Evolutionary conservation across 768 basidiomycete species (phyloP), one percentile per base, ranked within the genome.

Genomic region (Pleurotus tuber-regium): DNA sequence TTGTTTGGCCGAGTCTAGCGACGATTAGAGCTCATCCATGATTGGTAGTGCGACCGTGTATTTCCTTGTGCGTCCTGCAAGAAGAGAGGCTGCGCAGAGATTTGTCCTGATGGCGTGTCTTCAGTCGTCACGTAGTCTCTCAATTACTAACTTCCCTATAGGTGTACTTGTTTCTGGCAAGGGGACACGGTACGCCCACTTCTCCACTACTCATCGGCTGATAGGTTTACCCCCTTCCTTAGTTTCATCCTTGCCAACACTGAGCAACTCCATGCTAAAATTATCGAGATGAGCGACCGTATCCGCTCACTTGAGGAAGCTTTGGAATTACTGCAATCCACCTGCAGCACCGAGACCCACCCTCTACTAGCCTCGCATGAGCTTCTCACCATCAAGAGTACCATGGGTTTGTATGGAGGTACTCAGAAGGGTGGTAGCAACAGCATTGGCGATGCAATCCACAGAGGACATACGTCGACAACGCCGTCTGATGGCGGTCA

Each of bases 121-220:
- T n/a, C n/a, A n/a, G n/a, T n/a, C n/a, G n/a, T 46, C n/a, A 18
- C 30, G 35, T 23, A 33, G 28, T 26, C 29, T 41, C 7, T 31
- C 30, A 30, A n/a, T 42, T 31, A 38, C n/a, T 5, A 40, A 40
- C 12, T 41, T 52, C 14, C 31, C 21, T 25, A 19, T 47, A 83
- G 82, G 82, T 55, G 81, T 83, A 36, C 74, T 84, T 50, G 83
- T 83, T 2, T 84, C 82, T 33, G 82, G 82, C 28, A 83, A 82
- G 62, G 82, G 82, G 47, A 83, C 81, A 49, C 79, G 82, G 63
- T 68, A 48, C 14, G 63, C 18, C 40, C 23, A 24, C 18, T 9
- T 31, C 11, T 33, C 18, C 19, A n/a, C 11, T 36, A 18, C 8
- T 19, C 14, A 7, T 14, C 31, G 2, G 4, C 9, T 18, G n/a